phyloP scores from a whole-genome alignment of 75 land plant genomes.

The Ceratopteris richardii region DNA sequence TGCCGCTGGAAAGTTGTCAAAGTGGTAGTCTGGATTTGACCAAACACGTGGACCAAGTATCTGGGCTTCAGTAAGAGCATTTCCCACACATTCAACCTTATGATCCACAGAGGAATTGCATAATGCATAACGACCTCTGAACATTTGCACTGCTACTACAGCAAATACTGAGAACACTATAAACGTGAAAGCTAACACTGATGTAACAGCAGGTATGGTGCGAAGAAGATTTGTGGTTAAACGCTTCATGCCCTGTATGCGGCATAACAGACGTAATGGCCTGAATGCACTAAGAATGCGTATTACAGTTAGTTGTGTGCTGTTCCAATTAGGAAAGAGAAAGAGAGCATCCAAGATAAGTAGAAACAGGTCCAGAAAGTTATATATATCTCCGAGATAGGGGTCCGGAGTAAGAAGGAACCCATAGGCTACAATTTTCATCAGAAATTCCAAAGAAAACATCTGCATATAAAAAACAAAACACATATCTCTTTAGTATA shows the following conservation, averaged over 20 bases:
- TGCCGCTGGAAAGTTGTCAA: constrained; percentile 25
- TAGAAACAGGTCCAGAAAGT: constrained; percentile 24
- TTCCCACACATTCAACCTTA: constrained; percentile 21
- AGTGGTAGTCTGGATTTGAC: constrained; percentile 18
- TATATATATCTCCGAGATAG: constrained; percentile 31
- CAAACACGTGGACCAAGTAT: constrained; percentile 16
- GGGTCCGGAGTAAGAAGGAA: constrained; percentile 29
- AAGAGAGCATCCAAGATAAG: constrained; percentile 21
- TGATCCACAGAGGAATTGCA: constrained; percentile 12
- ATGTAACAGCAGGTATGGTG: constrained; percentile 25
- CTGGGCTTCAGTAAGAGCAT: constrained; percentile 12
- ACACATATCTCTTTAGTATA: too few species aligned
- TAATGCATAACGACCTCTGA: constrained; percentile 10
- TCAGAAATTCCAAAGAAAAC: constrained; percentile 14
- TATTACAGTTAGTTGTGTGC: not conserved
- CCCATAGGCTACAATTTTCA: constrained; percentile 23
- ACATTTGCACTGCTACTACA: constrained; percentile 20
- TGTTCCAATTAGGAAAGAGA: not conserved
- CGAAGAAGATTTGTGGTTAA: constrained; percentile 16
- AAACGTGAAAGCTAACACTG: constrained; percentile 24
- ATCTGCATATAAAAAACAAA: constrained; percentile 10
- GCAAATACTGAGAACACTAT: constrained; percentile 28
- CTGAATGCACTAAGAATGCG: constrained; percentile 20
- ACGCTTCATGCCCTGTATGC: constrained; percentile 16
- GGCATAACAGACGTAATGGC: constrained; percentile 24